A percentile compares a stretch with the other conserved stretches of the same genome.
Evolutionary conservation across 192 early-diverging fungal species (phyloP).

Genomic region (Backusella morwellensis): DNA sequence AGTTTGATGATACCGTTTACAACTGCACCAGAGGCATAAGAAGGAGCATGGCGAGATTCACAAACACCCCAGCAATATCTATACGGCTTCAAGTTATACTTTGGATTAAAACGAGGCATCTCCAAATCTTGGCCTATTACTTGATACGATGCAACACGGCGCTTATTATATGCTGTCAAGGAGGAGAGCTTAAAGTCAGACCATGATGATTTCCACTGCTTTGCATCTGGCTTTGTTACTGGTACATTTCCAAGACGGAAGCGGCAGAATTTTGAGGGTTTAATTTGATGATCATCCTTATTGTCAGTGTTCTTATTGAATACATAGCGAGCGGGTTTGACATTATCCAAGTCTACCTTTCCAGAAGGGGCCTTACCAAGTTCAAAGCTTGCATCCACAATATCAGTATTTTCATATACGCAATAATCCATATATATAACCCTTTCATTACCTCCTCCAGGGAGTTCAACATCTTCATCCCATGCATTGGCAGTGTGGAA

Average conservation of each 20-base stretch:
- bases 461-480: conserved; percentile 32
- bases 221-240: background rate
- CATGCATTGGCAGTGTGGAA: conserved; percentile 51
- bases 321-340: conserved; percentile 12
- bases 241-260: conserved; percentile 33
- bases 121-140: conserved; percentile 35
- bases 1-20: conserved; percentile 37
- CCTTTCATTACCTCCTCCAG: conserved; percentile 25
- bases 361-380: conserved; percentile 25
- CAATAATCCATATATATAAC: conserved; percentile 33
- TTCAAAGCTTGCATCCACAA: conserved; percentile 36
- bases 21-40: conserved; percentile 33
- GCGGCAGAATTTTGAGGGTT: conserved; percentile 29
- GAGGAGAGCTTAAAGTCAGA: background rate
- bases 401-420: conserved; percentile 37
- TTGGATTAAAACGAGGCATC: conserved; percentile 36
- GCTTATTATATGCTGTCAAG: conserved; percentile 11
- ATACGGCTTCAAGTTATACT: conserved; percentile 24
- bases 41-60: conserved; percentile 24
- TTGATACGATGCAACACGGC: conserved; percentile 27
- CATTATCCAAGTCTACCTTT: conserved; percentile 15
- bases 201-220: background rate
- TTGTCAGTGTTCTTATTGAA: conserved; percentile 27
- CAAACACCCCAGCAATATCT: conserved; percentile 37
- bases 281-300: conserved; percentile 20